Conservation (phyloP, 2,329 filamentous ascomycete species). For the Davidsoniella virescens region DNA sequence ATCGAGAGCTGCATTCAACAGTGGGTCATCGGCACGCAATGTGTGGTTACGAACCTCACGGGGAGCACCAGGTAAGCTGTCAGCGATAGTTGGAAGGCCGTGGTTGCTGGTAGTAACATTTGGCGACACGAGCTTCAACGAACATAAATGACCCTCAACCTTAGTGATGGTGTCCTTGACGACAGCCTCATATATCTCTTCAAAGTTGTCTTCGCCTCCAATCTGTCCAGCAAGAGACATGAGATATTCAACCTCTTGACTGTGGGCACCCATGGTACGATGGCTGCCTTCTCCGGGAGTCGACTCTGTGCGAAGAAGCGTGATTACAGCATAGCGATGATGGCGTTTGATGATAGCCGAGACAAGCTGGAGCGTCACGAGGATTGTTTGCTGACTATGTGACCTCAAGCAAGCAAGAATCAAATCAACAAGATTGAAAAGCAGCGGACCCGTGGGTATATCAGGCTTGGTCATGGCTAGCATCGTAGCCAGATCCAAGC, state of each 20-base stretch:
- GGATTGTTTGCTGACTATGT: constrained; percentile 71
- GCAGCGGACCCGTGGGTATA: constrained; percentile 50
- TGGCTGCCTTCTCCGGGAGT: constrained; percentile 33
- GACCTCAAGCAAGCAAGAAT: constrained; percentile 75
- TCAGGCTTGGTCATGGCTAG: constrained; percentile 48
- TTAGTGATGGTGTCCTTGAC: constrained; percentile 53
- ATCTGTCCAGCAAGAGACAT: constrained; percentile 52
- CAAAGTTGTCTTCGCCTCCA: constrained; percentile 52
- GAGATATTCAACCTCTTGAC: constrained; percentile 58
- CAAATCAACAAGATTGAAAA: constrained; percentile 89
- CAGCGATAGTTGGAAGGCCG: constrained; percentile 36
- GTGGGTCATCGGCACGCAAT: constrained; percentile 44
- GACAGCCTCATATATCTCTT: constrained; percentile 56
- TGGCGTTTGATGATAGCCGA: constrained; percentile 77
- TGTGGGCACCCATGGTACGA: constrained; percentile 57
- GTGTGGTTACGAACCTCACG: constrained; percentile 44
- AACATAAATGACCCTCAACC: constrained; percentile 59
- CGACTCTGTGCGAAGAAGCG: constrained; percentile 52
- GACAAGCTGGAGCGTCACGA: constrained; percentile 73
- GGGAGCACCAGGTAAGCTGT: constrained; percentile 44
- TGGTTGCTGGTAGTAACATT: constrained; percentile 39
- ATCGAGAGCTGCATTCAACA: constrained; percentile 49
- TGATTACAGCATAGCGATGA: constrained; percentile 69
- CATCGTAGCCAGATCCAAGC: constrained; percentile 70
- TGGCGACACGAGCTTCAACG: constrained; percentile 48